A percentile compares a stretch with the other conserved stretches of the same genome.
These are phyloP conservation scores for Neurospora tetrasperma DNA, from an alignment of 495 filamentous ascomycete species.

Conservation along the genomic window DNA sequence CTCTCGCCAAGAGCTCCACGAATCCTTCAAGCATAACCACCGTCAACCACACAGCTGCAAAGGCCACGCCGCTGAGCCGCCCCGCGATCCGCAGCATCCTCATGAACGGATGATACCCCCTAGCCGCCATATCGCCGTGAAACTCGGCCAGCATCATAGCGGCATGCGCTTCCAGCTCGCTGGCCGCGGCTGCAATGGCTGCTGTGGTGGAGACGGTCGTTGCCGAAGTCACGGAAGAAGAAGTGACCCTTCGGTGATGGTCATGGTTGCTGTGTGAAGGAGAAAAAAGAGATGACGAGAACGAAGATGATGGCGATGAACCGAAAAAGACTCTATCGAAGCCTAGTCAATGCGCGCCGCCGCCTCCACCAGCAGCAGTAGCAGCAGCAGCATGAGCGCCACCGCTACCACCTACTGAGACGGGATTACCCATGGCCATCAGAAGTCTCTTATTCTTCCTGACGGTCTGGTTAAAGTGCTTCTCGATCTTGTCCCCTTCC, in stretches of 20 bases:
- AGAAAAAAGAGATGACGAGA: not conserved
- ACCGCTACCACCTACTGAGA: not conserved
- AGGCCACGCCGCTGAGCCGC: constrained; percentile 12
- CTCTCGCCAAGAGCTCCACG: constrained; percentile 12
- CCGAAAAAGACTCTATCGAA: not conserved
- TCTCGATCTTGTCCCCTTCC: constrained; percentile 61
- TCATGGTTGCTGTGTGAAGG: not conserved
- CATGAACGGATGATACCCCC: constrained; percentile 10
- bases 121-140: not conserved
- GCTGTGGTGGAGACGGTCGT: not conserved
- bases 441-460: constrained; percentile 49
- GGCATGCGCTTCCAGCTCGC: constrained; percentile 5
- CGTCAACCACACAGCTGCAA: constrained; percentile 21
- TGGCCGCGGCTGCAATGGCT: not conserved
- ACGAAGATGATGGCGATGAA: not conserved
- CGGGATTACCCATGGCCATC: not conserved
- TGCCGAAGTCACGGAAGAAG: not conserved
- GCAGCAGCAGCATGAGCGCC: not conserved
- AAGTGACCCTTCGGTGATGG: not conserved
- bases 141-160: constrained; percentile 12
- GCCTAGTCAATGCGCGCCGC: constrained; percentile 25
- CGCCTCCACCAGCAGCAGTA: not conserved
- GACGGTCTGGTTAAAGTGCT: constrained; percentile 49
- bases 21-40: constrained; percentile 19
- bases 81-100: constrained; percentile 10